phyloP scores from a whole-genome alignment of 2,329 filamentous ascomycete genomes.

The Dothistroma pini region DNA sequence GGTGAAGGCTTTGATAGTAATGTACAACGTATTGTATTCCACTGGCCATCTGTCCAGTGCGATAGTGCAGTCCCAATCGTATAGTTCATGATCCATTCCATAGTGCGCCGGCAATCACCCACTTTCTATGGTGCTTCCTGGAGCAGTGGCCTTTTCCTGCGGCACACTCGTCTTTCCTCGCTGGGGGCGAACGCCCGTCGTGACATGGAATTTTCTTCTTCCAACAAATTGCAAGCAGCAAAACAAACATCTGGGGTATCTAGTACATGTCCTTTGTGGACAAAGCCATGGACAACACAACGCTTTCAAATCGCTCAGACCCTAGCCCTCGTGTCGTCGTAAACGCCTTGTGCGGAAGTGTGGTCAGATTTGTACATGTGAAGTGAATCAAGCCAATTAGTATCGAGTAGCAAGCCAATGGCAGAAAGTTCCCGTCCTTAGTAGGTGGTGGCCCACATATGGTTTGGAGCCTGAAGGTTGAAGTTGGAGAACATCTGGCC shows the following conservation, averaged over 20 bases:
- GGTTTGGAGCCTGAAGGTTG: conserved; percentile 20
- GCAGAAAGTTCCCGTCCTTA: conserved; percentile 3
- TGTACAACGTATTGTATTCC: conserved; percentile 6
- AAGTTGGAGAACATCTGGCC: conserved; percentile 28
- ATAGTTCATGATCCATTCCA: conserved; percentile 14
- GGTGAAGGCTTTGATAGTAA: not conserved
- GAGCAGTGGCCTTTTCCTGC: conserved; percentile 14
- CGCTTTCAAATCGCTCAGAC: conserved; percentile 17
- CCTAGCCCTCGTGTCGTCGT: conserved; percentile 16
- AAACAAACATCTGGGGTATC: conserved; percentile 24
- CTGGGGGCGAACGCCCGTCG: conserved; percentile 4
- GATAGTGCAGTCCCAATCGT: conserved; percentile 16
- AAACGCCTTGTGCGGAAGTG: conserved; percentile 9
- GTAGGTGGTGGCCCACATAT: conserved; percentile 23
- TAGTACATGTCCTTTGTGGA: conserved; percentile 18
- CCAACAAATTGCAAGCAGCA: conserved; percentile 10
- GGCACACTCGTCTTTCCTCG: conserved; percentile 11
- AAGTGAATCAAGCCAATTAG: conserved; percentile 6
- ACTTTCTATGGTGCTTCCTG: conserved; percentile 17
- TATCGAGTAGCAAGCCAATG: conserved; percentile 5
- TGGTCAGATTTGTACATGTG: conserved; percentile 16
- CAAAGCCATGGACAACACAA: conserved; percentile 11
- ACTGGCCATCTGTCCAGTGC: conserved; percentile 4
- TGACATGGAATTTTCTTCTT: conserved; percentile 7
- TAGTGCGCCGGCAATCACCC: conserved; percentile 3